Evolutionary conservation across 305 asterid species (phyloP), one percentile per base, ranked within the genome.

Genomic region (Ilex paraguariensis): DNA sequence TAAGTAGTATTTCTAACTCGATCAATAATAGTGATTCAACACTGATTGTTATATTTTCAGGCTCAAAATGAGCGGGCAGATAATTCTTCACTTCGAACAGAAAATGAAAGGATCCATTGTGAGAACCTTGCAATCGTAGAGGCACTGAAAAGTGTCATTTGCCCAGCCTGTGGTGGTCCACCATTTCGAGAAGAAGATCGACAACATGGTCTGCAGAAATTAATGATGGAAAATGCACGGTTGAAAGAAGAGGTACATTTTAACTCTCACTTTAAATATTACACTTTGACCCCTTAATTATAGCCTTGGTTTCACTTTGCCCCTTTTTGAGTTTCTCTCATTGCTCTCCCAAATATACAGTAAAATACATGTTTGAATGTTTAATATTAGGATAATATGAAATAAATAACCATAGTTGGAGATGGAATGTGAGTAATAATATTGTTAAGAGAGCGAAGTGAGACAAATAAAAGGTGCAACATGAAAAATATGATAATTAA

Each of bases 81-180:
- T 70, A 85, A 87, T 70, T 72, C 65, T 70, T 15, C 70, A 59
- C 90, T 87, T 33, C 75, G 75, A 57, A 14, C 69, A 3, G 86
- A 87, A 62, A 90, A 83, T 66, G 87, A 90, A 57, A 79, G 68
- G 61, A 64, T 83, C 36, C 87, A 65, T 13, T 75, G 75, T 50
- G 90, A 87, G 74, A 90, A 87, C 77, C 69, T 80, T 36, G 85
- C 81, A 30, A 76, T 83, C 78, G 80, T 67, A 65, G 84, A 80
- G 59, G 76, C 85, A 7, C 57, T 84, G 68, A 73, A 66, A 57
- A 75, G 64, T 65, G 30, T 71, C 15, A 10, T 69, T 0, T 90
- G 96, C 68, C 76, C 66, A 3, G 50, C 70, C 1, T 84, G 96
- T 55, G 75, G 73, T 51, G 84, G 79, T 62, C 58, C 74, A 14